A percentile compares a stretch with the other conserved stretches of the same genome.
These are phyloP conservation scores for Carex cristatella DNA, from an alignment of 176 grass and related monocot genomes.

Conservation along the genomic window DNA sequence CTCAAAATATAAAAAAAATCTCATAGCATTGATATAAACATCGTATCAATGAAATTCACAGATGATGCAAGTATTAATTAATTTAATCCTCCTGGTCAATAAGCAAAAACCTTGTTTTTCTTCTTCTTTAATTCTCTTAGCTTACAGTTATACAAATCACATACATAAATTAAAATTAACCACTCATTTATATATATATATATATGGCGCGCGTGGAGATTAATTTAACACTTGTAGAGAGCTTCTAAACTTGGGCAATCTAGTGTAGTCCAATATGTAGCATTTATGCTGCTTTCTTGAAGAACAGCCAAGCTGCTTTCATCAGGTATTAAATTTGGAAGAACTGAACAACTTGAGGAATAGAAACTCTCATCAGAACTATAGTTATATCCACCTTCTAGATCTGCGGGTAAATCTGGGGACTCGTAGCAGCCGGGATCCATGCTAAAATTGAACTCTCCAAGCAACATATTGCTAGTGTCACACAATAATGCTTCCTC, in stretches of 20 bases:
- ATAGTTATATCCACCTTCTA: not conserved
- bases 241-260: conserved; percentile 25
- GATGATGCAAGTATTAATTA: not conserved
- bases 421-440: conserved; percentile 18
- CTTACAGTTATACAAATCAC: not conserved
- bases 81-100: not conserved
- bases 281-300: conserved; percentile 12
- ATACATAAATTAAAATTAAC: not conserved
- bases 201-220: too few relatives aligned
- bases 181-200: too few relatives aligned
- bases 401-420: not conserved
- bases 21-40: not conserved
- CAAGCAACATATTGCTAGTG: conserved; percentile 14
- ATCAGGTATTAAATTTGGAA: conserved; percentile 12
- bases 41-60: not conserved
- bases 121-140: not conserved
- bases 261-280: conserved; percentile 9
- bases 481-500: conserved; percentile 13
- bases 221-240: conserved; percentile 2
- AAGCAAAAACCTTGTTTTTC: not conserved
- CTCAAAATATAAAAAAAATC: not conserved
- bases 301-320: not conserved
- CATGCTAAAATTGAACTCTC: not conserved
- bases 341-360: not conserved
- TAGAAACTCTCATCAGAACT: conserved; percentile 6